Conservation (phyloP, 2,329 filamentous ascomycete species). For the Aspergillus vadensis region DNA sequence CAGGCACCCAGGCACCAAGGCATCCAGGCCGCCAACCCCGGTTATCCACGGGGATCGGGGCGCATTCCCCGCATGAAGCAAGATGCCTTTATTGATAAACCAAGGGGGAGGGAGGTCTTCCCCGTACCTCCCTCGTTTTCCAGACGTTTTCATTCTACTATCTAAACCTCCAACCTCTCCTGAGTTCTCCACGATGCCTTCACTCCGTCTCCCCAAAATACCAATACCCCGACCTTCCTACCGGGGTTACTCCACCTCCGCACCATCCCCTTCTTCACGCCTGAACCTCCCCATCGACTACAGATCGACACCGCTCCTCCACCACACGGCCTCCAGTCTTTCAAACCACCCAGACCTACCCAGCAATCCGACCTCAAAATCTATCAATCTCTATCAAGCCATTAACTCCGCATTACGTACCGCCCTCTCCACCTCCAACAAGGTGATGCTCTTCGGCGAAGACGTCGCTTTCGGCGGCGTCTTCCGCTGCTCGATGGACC, state of each 20-base stretch:
- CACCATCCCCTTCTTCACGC: slow-evolving; percentile 52
- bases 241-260: slow-evolving; percentile 49
- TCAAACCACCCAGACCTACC: slow-evolving; percentile 73
- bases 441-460: slow-evolving; percentile 89
- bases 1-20: not conserved
- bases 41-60: slow-evolving; percentile 9
- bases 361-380: slow-evolving; percentile 71
- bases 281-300: slow-evolving; percentile 91
- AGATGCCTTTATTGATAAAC: slow-evolving; percentile 13
- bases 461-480: slow-evolving; percentile 97
- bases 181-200: slow-evolving; percentile 10
- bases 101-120: not conserved
- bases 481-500: slow-evolving; percentile 89
- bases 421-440: slow-evolving; percentile 79
- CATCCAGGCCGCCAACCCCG: not conserved
- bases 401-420: slow-evolving; percentile 87
- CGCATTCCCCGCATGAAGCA: slow-evolving; percentile 10
- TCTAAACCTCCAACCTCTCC: not conserved
- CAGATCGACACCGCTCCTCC: slow-evolving; percentile 74
- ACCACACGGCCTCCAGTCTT: slow-evolving; percentile 74
- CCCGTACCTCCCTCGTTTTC: not conserved
- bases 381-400: slow-evolving; percentile 91
- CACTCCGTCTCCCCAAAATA: slow-evolving; percentile 13
- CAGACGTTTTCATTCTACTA: not conserved
- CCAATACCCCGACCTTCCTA: slow-evolving; percentile 22